Conservation (phyloP, 305 asterid genomes). For the Ajuga reptans region DNA sequence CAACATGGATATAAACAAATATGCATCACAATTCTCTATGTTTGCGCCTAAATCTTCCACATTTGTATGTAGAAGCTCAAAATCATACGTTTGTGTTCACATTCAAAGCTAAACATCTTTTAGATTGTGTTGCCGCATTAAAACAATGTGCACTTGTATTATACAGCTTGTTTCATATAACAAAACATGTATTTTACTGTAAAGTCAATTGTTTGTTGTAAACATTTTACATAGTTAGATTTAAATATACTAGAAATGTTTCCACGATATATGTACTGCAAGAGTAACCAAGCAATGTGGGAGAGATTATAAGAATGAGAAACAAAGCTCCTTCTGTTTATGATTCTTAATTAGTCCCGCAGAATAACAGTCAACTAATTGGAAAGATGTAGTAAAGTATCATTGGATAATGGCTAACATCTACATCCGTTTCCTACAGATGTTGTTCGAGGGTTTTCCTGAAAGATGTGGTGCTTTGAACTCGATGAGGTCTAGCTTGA, state of each 20-base stretch:
- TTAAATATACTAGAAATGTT: no score
- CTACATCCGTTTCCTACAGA: constrained; percentile 32
- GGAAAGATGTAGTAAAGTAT: no score
- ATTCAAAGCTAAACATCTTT: neutral
- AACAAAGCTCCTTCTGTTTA: neutral
- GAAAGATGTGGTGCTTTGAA: constrained; percentile 47
- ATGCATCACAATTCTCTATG: no score
- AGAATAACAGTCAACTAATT: no score
- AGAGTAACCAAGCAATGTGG: no score
- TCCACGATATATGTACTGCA: no score
- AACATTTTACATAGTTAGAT: no score
- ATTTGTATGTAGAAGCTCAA: neutral
- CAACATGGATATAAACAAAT: neutral
- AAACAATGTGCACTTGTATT: neutral
- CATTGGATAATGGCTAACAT: neutral
- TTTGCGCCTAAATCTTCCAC: neutral
- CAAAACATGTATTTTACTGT: no score
- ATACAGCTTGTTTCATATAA: neutral
- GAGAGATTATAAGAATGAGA: no score
- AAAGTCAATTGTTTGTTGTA: neutral
- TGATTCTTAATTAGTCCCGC: neutral
- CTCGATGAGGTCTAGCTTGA: constrained; percentile 55
- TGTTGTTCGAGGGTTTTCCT: constrained; percentile 83
- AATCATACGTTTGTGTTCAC: neutral
- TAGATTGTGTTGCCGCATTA: neutral